A percentile compares a stretch with the other conserved stretches of the same genome.
phyloP scores from a whole-genome alignment of 805 yeast species.

The Yarrowia bubula region DNA sequence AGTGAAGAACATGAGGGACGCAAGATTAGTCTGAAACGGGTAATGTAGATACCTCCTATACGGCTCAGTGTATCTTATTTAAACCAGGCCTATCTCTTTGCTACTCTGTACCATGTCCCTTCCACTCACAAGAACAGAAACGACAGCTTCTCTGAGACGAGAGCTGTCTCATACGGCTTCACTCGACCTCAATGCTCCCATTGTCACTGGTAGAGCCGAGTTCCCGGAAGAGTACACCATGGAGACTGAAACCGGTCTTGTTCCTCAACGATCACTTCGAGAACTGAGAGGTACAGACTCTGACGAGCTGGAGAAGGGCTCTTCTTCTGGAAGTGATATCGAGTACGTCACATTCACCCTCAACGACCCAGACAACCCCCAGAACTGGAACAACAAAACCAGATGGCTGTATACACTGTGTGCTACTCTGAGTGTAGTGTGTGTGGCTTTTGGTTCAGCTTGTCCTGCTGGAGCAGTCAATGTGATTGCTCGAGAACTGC shows the following conservation, averaged over 20 bases:
- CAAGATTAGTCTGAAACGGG: slow-evolving; percentile 17
- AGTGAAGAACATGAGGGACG: background rate
- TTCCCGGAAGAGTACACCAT: slow-evolving; percentile 91
- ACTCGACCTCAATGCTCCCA: slow-evolving; percentile 51
- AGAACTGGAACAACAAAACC: slow-evolving; percentile 63
- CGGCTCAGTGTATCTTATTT: background rate
- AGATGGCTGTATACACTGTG: slow-evolving; percentile 54
- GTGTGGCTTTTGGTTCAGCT: slow-evolving; percentile 92
- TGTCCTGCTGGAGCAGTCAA: slow-evolving; percentile 83
- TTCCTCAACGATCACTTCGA: slow-evolving; percentile 47
- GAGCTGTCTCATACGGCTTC: slow-evolving; percentile 38
- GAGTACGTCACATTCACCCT: slow-evolving; percentile 81
- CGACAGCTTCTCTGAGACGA: background rate
- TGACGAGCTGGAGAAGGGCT: slow-evolving; percentile 38
- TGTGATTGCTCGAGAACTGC: slow-evolving; percentile 61
- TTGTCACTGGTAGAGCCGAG: slow-evolving; percentile 42
- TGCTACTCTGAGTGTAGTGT: slow-evolving; percentile 69
- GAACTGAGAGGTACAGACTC: slow-evolving; percentile 24
- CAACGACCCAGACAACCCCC: slow-evolving; percentile 86
- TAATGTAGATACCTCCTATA: background rate
- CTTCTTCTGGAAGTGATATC: slow-evolving; percentile 47
- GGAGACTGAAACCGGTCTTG: slow-evolving; percentile 86
- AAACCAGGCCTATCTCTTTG: background rate
- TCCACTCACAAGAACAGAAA: slow-evolving; percentile 9
- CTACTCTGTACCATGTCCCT: background rate